These are phyloP conservation scores for Calonectria honghensis DNA, from an alignment of 2,329 filamentous ascomycete species.

Conservation along the genomic window DNA sequence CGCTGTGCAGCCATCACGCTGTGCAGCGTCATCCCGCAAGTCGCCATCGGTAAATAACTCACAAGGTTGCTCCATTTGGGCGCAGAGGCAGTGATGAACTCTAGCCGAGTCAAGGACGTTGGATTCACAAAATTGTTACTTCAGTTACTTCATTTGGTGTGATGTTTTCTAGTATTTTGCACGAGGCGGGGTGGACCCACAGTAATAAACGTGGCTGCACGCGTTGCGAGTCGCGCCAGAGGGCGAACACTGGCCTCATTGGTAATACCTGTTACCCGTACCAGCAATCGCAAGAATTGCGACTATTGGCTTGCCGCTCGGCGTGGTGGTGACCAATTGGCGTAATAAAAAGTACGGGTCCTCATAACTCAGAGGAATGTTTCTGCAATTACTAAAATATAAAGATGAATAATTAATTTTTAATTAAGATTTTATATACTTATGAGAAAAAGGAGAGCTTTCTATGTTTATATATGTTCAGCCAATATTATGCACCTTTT, in stretches of 20 bases:
- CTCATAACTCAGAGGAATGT: background rate
- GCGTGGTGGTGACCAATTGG: background rate
- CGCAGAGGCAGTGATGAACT: background rate
- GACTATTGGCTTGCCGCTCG: background rate
- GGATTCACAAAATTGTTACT: background rate
- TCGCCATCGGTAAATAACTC: no score
- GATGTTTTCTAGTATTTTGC: background rate
- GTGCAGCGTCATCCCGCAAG: background rate
- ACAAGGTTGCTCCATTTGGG: background rate
- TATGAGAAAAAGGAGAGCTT: background rate
- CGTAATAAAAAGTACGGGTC: background rate
- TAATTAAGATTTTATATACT: no score
- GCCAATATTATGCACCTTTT: no score
- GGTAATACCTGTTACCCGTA: background rate
- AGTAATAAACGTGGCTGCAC: background rate
- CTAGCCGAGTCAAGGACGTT: background rate
- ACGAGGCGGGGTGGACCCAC: constrained; percentile 5
- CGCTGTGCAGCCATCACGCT: background rate
- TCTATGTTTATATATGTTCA: background rate
- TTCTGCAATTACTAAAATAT: background rate
- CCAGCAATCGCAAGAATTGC: background rate
- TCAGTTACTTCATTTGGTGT: background rate
- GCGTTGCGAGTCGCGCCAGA: background rate
- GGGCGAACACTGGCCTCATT: background rate
- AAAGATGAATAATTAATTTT: background rate